Percentiles rank a stretch among this genome's conserved stretches.
Evolutionary conservation across 129 eudicot genomes (phyloP).

Genomic region (Lactuca sativa): DNA sequence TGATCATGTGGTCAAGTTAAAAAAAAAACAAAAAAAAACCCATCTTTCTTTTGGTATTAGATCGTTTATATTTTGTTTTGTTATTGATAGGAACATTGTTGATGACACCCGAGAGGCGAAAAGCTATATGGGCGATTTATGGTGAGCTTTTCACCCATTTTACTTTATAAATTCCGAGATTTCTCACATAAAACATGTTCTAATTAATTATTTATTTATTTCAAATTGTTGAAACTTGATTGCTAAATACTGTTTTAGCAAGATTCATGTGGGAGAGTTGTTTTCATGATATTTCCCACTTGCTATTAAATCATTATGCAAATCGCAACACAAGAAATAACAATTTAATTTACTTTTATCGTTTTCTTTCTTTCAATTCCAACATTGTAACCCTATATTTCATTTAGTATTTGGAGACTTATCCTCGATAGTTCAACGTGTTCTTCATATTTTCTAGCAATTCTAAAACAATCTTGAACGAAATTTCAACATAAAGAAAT

Average conservation of each 20-base stretch:
- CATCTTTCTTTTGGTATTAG: background rate
- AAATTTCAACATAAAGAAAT: constrained; percentile 7
- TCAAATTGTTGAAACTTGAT: constrained; percentile 3
- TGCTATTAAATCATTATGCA: constrained; percentile 6
- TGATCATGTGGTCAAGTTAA: background rate
- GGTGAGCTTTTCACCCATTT: constrained; percentile 44
- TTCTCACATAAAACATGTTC: background rate
- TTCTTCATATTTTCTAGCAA: constrained; percentile 14
- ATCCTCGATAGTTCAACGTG: constrained; percentile 1
- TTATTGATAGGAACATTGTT: constrained; percentile 65
- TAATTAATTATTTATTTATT: too few species aligned
- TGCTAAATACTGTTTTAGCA: background rate
- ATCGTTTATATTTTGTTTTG: constrained; percentile 18
- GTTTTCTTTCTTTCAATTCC: too few species aligned
- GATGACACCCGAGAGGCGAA: constrained; percentile 94
- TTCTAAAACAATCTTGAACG: background rate
- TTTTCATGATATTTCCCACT: background rate
- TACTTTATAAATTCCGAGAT: constrained; percentile 1
- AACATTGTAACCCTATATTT: background rate
- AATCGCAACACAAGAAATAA: too few species aligned
- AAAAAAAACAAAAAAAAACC: background rate
- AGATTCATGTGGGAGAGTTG: constrained; percentile 9
- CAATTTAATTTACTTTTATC: too few species aligned
- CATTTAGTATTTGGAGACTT: background rate
- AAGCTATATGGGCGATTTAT: constrained; percentile 97